A percentile compares a stretch with the other conserved stretches of the same genome.
Evolutionary conservation across 2,329 filamentous ascomycete species (phyloP).

Genomic region (Aspergillus sp.): DNA sequence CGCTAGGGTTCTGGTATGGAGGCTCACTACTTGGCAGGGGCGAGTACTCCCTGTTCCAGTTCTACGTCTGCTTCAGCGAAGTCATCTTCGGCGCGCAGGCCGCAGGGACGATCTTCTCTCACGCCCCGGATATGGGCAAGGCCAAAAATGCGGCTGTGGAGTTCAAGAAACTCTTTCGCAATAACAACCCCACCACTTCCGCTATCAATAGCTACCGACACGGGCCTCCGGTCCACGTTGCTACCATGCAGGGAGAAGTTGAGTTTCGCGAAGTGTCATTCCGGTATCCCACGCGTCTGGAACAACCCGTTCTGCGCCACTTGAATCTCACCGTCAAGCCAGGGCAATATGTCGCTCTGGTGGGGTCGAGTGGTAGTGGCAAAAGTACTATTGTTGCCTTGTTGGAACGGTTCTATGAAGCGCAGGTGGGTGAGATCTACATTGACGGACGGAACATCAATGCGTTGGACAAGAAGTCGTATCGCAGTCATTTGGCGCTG

Average conservation of each 20-base stretch:
- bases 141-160: constrained; percentile 43
- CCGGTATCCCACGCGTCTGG: constrained; percentile 24
- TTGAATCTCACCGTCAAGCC: constrained; percentile 37
- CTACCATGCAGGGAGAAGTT: constrained; percentile 48
- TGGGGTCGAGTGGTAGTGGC: constrained; percentile 56
- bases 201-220: constrained; percentile 41
- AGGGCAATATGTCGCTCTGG: constrained; percentile 55
- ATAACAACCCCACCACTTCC: constrained; percentile 44
- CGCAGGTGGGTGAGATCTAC: constrained; percentile 61
- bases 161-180: constrained; percentile 42
- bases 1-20: constrained; percentile 66
- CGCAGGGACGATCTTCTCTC: constrained; percentile 31
- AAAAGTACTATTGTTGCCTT: constrained; percentile 66
- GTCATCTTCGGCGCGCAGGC: constrained; percentile 41
- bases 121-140: constrained; percentile 32
- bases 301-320: constrained; percentile 19
- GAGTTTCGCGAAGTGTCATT: constrained; percentile 49
- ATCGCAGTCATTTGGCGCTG: constrained; percentile 64
- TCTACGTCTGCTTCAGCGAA: constrained; percentile 51
- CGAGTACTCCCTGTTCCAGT: constrained; percentile 44
- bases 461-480: constrained; percentile 58
- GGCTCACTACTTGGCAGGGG: constrained; percentile 57
- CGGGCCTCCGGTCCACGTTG: constrained; percentile 52
- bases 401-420: constrained; percentile 67
- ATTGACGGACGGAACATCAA: constrained; percentile 63